Percentiles rank a stretch among this genome's conserved stretches.
These are phyloP conservation scores for Septoria petroselini DNA, from an alignment of 2,329 filamentous ascomycete genomes.

Conservation along the genomic window DNA sequence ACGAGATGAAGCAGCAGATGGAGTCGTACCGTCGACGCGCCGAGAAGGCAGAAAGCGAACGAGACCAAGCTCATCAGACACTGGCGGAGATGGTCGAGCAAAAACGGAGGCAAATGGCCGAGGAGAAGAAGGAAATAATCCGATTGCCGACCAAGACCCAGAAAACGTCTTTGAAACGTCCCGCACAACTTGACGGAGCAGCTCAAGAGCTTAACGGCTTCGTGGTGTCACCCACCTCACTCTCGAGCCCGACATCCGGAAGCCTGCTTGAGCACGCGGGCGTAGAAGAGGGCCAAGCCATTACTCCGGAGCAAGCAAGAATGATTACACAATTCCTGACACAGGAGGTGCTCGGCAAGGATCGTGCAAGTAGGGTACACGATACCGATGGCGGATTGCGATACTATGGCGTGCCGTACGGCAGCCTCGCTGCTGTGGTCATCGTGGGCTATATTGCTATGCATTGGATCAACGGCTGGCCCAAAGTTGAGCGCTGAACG, in stretches of 20 bases:
- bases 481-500: constrained; percentile 47
- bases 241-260: constrained; percentile 29
- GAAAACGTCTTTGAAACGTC: constrained; percentile 16
- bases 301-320: constrained; percentile 37
- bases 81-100: constrained; percentile 84
- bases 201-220: constrained; percentile 29
- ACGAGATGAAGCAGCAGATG: constrained; percentile 74
- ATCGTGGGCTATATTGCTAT: constrained; percentile 35
- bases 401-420: constrained; percentile 34
- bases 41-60: constrained; percentile 73
- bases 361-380: constrained; percentile 9
- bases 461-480: constrained; percentile 41
- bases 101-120: constrained; percentile 67
- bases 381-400: constrained; percentile 22
- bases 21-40: constrained; percentile 73
- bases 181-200: constrained; percentile 23
- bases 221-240: constrained; percentile 21
- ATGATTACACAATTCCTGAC: constrained; percentile 32
- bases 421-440: constrained; percentile 34
- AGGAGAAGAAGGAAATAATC: constrained; percentile 14
- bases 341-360: constrained; percentile 30
- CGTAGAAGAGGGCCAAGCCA: constrained; percentile 34
- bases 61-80: constrained; percentile 67
- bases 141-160: constrained; percentile 19
- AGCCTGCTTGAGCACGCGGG: constrained; percentile 34